Evolutionary conservation across 2,329 filamentous ascomycete genomes (phyloP).

Genomic region (Phoma herbarum): DNA sequence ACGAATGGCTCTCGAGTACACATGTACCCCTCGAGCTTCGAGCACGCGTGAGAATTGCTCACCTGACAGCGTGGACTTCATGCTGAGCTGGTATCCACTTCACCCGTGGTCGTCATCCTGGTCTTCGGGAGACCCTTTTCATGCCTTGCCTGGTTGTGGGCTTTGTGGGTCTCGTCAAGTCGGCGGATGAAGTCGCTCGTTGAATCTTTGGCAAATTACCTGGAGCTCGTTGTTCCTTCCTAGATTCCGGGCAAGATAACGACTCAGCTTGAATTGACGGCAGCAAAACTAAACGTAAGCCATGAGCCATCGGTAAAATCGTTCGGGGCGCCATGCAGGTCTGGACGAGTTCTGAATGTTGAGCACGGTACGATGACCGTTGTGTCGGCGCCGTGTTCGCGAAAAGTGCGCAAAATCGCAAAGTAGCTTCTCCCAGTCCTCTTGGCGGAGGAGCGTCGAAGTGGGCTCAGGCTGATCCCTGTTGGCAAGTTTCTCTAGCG

Average conservation of each 20-base stretch:
- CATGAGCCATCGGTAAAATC: slow-evolving; percentile 26
- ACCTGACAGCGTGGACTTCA: slow-evolving; percentile 46
- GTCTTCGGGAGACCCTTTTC: slow-evolving; percentile 29
- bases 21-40: slow-evolving; percentile 36
- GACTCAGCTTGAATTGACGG: slow-evolving; percentile 11
- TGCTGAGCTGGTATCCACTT: slow-evolving; percentile 15
- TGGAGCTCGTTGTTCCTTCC: slow-evolving; percentile 1
- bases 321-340: slow-evolving; percentile 26
- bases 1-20: slow-evolving; percentile 45
- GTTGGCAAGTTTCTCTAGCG: slow-evolving; percentile 27
- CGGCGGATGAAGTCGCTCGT: slow-evolving; percentile 9
- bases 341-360: slow-evolving; percentile 32
- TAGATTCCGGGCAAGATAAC: slow-evolving; percentile 7
- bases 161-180: slow-evolving; percentile 17
- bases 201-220: slow-evolving; percentile 12
- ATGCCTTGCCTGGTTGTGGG: slow-evolving; percentile 23
- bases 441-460: slow-evolving; percentile 34
- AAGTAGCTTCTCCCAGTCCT: slow-evolving; percentile 20
- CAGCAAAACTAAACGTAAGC: slow-evolving; percentile 20
- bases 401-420: slow-evolving; percentile 24
- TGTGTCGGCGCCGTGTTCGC: slow-evolving; percentile 27
- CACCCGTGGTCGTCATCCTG: slow-evolving; percentile 23
- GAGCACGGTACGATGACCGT: slow-evolving; percentile 31
- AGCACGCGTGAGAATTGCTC: slow-evolving; percentile 37
- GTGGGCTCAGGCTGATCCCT: slow-evolving; percentile 37